phyloP scores from a whole-genome alignment of 192 early-diverging fungal genomes.

The Podila clonocystis region DNA sequence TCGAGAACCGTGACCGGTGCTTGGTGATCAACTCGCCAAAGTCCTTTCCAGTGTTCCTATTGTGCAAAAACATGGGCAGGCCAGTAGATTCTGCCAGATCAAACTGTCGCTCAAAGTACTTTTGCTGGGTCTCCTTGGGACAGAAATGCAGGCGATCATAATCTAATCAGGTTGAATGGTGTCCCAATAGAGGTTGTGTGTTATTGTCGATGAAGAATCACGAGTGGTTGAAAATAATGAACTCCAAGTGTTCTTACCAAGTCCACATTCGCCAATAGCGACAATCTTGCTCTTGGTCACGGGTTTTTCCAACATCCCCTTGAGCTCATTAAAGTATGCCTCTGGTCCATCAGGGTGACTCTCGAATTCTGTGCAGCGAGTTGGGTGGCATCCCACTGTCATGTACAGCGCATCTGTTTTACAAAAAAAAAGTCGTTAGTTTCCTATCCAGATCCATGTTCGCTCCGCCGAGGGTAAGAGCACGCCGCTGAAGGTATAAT shows the following conservation, averaged over 20 bases:
- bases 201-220: background rate
- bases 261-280: conserved; percentile 95
- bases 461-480: too few relatives aligned
- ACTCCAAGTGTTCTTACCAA: conserved; percentile 53
- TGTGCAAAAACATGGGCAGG: conserved; percentile 94
- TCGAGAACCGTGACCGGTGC: conserved; percentile 68
- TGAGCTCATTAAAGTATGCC: conserved; percentile 67
- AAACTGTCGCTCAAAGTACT: conserved; percentile 86
- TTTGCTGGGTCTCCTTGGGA: conserved; percentile 74
- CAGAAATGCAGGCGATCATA: conserved; percentile 94
- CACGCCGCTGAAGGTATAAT: too few relatives aligned
- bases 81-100: conserved; percentile 76
- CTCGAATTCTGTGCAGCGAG: conserved; percentile 80
- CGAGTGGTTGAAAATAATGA: too few relatives aligned
- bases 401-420: conserved; percentile 62
- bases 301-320: conserved; percentile 52
- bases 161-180: conserved; percentile 58
- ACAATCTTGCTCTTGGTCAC: conserved; percentile 69
- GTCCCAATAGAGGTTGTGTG: background rate
- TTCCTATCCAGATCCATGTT: too few relatives aligned
- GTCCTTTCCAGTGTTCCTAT: conserved; percentile 81
- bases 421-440: background rate
- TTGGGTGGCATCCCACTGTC: conserved; percentile 90
- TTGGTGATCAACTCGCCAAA: conserved; percentile 73
- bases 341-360: conserved; percentile 63